phyloP scores from a whole-genome alignment of 495 filamentous ascomycete genomes.

The Podospora pseudopauciseta region DNA sequence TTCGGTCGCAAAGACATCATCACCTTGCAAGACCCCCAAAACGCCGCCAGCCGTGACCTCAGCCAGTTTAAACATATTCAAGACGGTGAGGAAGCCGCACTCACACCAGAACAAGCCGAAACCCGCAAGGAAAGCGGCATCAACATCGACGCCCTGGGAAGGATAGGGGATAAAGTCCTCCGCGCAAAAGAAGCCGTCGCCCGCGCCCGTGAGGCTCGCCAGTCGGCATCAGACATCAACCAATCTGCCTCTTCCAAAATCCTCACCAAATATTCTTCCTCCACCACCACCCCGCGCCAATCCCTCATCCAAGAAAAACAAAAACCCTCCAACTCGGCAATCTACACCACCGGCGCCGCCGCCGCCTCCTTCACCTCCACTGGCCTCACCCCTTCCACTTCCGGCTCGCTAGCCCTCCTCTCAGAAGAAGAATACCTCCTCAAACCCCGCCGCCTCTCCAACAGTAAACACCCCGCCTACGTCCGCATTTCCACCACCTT shows the following conservation, averaged over 20 bases:
- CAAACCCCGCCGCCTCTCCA: constrained; percentile 79
- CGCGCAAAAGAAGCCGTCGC: constrained; percentile 90
- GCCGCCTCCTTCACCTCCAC: constrained; percentile 95
- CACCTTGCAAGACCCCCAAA: constrained; percentile 94
- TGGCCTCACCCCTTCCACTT: constrained; percentile 86
- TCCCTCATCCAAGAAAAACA: constrained; percentile 48
- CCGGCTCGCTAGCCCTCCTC: constrained; percentile 75
- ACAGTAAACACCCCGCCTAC: constrained; percentile 63
- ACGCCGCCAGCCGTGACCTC: constrained; percentile 76
- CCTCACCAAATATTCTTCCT: constrained; percentile 26
- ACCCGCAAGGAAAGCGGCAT: constrained; percentile 61
- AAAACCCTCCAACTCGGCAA: constrained; percentile 75
- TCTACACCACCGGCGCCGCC: constrained; percentile 85
- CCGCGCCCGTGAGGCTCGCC: constrained; percentile 58
- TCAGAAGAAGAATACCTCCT: constrained; percentile 96
- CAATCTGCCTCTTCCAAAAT: constrained; percentile 35
- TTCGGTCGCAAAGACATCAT: constrained; percentile 93
- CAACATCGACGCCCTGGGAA: constrained; percentile 73
- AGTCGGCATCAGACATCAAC: constrained; percentile 49
- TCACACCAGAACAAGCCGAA: constrained; percentile 47
- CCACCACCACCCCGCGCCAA: constrained; percentile 29
- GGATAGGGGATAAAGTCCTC: constrained; percentile 76
- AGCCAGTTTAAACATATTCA: constrained; percentile 86
- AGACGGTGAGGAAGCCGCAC: constrained; percentile 69
- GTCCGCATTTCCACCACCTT: constrained; percentile 79